Evolutionary conservation across 257 asterid genomes (phyloP).

Genomic region (Coffea eugenioides): DNA sequence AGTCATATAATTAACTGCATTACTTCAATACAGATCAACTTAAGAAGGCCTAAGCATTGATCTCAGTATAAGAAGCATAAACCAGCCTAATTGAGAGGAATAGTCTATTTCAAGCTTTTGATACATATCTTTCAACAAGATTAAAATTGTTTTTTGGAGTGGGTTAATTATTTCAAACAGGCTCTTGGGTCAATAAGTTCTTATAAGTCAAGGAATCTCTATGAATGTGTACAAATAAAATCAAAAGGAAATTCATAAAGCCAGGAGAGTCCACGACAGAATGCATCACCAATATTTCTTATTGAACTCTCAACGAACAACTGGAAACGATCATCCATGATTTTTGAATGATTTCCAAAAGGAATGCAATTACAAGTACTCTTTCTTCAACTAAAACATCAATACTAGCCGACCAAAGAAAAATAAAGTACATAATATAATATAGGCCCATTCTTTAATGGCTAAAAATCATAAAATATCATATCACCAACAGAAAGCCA

Average conservation of each 20-base stretch:
- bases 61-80: not conserved
- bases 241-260: not conserved
- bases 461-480: not conserved
- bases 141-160: not conserved
- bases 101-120: too few species aligned
- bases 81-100: not conserved
- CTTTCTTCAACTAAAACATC: not conserved
- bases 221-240: not conserved
- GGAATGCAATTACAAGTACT: not conserved
- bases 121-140: not conserved
- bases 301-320: not conserved
- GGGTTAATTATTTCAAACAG: too few species aligned
- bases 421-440: too few species aligned
- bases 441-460: not conserved
- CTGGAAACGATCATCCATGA: not conserved
- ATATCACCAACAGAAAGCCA: too few species aligned
- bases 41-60: not conserved
- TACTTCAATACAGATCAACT: not conserved
- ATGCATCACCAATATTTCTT: not conserved
- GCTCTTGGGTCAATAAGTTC: too few species aligned
- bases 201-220: not conserved
- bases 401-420: not conserved
- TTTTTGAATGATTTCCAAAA: not conserved
- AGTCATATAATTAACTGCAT: not conserved
- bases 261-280: not conserved